Base-by-base conservation (phyloP, 2,329 filamentous ascomycete genomes). In the Sodiomyces alkalinus region DNA sequence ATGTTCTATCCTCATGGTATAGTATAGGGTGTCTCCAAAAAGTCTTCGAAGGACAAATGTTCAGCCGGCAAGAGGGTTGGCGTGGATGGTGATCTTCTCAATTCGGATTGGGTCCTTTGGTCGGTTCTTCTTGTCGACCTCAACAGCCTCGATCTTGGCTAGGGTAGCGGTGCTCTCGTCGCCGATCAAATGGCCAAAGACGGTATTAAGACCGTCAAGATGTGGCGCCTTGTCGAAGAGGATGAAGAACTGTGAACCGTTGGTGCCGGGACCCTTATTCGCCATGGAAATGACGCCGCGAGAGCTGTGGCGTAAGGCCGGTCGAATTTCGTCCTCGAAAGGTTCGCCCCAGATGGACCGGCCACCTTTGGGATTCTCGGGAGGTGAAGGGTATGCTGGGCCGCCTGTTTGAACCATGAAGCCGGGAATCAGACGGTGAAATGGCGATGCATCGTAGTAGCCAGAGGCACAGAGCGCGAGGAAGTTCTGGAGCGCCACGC, bases 321-420 rank as follows among this genome's bases (percentile, higher is more conserved):
- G 77, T 19, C 72, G 66, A 46, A 85, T 81, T 60, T 92, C 81
- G 53, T 92, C 81, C 33, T 80, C 80, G 46, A 90, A 90, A 11
- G 68, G 56, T 33, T 58, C 62, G 39, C 71, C 71, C 67, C 76
- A 87, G 51, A 90, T 80, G 39, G 78, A 85, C 18, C 62, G 61
- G 20, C 76, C 78, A 38, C 68, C 64, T 44, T 81, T 82, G 31
- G 71, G 69, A 41, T 72, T 69, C 19, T 70, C 63, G 32, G 64
- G 60, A 1, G 60, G 58, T 7, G 37, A 35, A 6, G 49, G 64
- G 18, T 58, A 48, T 14, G 66, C 64, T 2, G 74, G 74, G 2
- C 62, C 76, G 41, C 81, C 81, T 12, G 76, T 74, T 52, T 90
- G 81, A 14, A 74, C 60, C 68, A 92, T 90, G 63, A 92, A 92